Conservation (phyloP, 306 rosid species). For the Prunus salicina region DNA sequence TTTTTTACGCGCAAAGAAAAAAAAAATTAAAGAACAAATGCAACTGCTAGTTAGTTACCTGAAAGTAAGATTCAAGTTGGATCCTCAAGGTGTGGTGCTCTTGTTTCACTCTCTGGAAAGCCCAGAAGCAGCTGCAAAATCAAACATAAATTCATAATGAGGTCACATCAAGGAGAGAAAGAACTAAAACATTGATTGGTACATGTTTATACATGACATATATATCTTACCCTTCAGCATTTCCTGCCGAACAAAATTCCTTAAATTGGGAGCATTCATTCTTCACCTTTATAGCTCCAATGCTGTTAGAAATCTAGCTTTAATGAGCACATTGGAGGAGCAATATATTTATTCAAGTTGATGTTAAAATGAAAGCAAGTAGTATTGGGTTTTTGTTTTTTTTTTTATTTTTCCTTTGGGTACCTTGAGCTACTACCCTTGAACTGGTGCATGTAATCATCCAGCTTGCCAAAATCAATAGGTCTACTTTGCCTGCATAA, state of each 20-base stretch:
- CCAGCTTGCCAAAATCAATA: conserved; percentile 49
- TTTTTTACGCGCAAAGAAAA: background rate
- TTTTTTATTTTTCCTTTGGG: background rate
- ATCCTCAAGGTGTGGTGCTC: conserved; percentile 58
- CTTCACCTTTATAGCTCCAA: conserved; percentile 80
- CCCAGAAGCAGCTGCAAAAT: conserved; percentile 55
- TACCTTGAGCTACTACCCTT: conserved; percentile 83
- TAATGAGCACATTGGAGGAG: background rate
- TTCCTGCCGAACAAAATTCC: conserved; percentile 60
- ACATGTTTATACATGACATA: background rate
- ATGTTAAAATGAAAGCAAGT: background rate
- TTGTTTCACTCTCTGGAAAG: conserved; percentile 57
- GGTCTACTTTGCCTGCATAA: conserved; percentile 43
- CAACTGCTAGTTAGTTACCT: conserved; percentile 31
- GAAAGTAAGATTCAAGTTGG: conserved; percentile 63
- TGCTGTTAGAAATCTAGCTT: conserved; percentile 33
- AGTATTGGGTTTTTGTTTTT: too few relatives aligned
- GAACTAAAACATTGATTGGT: background rate
- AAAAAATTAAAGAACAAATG: background rate
- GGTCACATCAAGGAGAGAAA: background rate
- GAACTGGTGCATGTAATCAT: conserved; percentile 71
- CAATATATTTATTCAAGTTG: background rate
- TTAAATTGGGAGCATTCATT: conserved; percentile 50
- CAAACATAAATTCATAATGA: background rate
- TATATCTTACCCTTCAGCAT: conserved; percentile 53